Conservation (phyloP, 2,329 filamentous ascomycete species). For the Beauveria sp. region DNA sequence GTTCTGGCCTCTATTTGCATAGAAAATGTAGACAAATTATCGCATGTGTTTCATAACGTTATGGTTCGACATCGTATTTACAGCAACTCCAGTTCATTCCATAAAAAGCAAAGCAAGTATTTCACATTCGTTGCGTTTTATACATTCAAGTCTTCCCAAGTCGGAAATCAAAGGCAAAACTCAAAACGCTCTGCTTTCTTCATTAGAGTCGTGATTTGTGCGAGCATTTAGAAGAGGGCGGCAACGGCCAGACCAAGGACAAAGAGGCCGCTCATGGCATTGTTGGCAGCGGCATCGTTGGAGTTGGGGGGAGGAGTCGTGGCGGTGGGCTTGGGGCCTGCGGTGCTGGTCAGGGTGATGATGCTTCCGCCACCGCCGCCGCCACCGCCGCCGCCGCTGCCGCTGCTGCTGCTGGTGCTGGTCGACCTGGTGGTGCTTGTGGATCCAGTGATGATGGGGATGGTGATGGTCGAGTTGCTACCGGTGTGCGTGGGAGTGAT, state of each 20-base stretch:
- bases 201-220: too few relatives aligned
- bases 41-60: too few relatives aligned
- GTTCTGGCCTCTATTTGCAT: too few relatives aligned
- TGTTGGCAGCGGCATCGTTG: conserved; percentile 23
- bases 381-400: background rate
- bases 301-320: conserved; percentile 18
- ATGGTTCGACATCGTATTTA: too few relatives aligned
- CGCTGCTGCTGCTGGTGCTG: background rate
- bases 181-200: too few relatives aligned
- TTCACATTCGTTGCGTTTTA: too few relatives aligned
- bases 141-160: too few relatives aligned
- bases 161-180: too few relatives aligned
- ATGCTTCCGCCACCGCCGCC: background rate
- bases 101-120: too few relatives aligned
- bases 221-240: conserved; percentile 31
- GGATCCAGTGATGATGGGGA: conserved; percentile 12
- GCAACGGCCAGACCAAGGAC: conserved; percentile 32
- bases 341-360: background rate
- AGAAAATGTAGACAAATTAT: too few relatives aligned
- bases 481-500: background rate
- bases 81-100: too few relatives aligned
- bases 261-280: conserved; percentile 24
- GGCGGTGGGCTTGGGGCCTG: conserved; percentile 1
- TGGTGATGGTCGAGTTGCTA: background rate
- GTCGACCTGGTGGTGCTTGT: background rate